phyloP scores from a whole-genome alignment of 805 yeast species.

The Candida sakaeoensis region DNA sequence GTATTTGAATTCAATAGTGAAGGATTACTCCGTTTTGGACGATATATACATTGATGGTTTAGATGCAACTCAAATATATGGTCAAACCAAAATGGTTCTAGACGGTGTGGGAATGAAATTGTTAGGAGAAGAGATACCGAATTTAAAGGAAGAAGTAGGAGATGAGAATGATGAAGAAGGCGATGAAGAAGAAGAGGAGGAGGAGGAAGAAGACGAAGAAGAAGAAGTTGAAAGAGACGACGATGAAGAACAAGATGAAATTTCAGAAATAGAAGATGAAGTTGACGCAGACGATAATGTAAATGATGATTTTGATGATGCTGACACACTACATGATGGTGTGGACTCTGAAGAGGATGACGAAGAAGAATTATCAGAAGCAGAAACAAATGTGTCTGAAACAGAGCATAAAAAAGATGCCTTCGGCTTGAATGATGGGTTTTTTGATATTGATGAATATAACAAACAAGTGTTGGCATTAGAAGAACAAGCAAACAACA shows the following conservation, averaged over 20 bases:
- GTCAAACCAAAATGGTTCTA: conserved; percentile 80
- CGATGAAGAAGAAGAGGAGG: conserved; percentile 45
- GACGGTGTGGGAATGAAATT: conserved; percentile 72
- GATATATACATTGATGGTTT: conserved; percentile 81
- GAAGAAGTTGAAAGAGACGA: conserved; percentile 28
- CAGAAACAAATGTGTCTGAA: conserved; percentile 7
- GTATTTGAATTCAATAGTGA: conserved; percentile 57
- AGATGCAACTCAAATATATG: conserved; percentile 90
- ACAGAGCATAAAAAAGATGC: conserved; percentile 39
- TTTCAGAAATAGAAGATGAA: not conserved
- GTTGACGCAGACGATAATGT: conserved; percentile 30
- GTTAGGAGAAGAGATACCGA: conserved; percentile 53
- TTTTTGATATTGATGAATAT: conserved; percentile 82
- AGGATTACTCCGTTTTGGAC: conserved; percentile 62
- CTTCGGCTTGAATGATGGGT: conserved; percentile 74
- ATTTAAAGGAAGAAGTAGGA: conserved; percentile 37
- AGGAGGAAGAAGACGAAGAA: conserved; percentile 33
- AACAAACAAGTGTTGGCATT: conserved; percentile 68
- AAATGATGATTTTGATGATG: conserved; percentile 12
- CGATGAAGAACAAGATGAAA: conserved; percentile 11
- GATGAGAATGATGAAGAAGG: conserved; percentile 18
- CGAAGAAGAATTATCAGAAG: conserved; percentile 1
- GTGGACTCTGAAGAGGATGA: conserved; percentile 7
- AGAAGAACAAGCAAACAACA: conserved; percentile 38
- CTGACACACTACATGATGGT: conserved; percentile 22